Percentiles rank a stretch among this genome's conserved stretches.
phyloP scores from a whole-genome alignment of 257 asterid species.

The Anisodus tanguticus region DNA sequence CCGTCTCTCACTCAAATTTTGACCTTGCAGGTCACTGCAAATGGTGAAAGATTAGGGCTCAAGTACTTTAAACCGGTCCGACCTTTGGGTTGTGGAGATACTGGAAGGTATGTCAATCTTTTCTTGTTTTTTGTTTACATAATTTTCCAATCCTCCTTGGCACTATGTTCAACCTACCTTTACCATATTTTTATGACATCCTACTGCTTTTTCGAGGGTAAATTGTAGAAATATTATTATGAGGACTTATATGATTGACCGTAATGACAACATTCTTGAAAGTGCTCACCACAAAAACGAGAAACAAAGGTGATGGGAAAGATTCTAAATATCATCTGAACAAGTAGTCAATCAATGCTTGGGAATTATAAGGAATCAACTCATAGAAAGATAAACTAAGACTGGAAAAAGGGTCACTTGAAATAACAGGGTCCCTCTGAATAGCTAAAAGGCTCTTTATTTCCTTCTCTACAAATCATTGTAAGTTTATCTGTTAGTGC shows the following conservation, averaged over 20 bases:
- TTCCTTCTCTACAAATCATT: background rate
- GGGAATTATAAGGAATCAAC: background rate
- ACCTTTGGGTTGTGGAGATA: constrained; percentile 96
- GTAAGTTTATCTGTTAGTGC: background rate
- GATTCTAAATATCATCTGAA: background rate
- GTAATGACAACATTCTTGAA: background rate
- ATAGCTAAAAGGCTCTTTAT: background rate
- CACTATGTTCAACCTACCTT: constrained; percentile 11
- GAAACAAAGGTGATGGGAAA: background rate
- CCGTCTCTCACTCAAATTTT: background rate
- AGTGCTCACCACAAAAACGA: background rate
- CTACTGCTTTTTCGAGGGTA: background rate
- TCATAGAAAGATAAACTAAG: constrained; percentile 19
- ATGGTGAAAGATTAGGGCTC: constrained; percentile 74
- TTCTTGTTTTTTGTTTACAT: background rate
- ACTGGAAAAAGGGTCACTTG: background rate
- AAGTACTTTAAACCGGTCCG: constrained; percentile 84
- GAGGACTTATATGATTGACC: background rate
- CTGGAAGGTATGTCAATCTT: constrained; percentile 69
- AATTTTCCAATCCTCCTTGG: background rate
- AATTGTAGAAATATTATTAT: background rate
- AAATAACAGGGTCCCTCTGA: background rate
- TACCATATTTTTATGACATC: background rate
- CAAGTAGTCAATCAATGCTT: background rate
- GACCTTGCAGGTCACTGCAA: constrained; percentile 60